Evolutionary conservation across 441 rosid species (phyloP).

Genomic region (Bocquillonia castaneifolia): DNA sequence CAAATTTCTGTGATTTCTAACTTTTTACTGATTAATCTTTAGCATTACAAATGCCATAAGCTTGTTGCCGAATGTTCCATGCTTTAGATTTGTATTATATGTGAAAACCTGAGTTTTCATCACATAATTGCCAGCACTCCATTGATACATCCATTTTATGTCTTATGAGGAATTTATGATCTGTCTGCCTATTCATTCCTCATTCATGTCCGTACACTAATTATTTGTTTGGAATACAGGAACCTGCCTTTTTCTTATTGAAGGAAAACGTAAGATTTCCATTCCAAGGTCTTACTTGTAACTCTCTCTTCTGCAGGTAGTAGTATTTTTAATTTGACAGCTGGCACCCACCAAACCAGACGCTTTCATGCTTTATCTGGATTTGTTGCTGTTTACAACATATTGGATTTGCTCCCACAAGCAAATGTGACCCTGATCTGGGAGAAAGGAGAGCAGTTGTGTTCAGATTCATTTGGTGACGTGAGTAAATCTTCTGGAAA

Average conservation of each 20-base stretch:
- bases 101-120: neutral
- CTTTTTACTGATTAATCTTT: neutral
- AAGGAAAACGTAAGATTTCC: neutral
- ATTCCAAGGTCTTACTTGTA: neutral
- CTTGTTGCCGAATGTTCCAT: neutral
- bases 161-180: neutral
- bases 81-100: too few relatives aligned
- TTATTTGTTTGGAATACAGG: too few relatives aligned
- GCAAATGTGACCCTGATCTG: constrained; percentile 39
- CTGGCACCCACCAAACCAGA: constrained; percentile 17
- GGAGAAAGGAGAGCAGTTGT: constrained; percentile 44
- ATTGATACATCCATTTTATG: neutral
- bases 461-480: constrained; percentile 35
- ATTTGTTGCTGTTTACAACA: constrained; percentile 42
- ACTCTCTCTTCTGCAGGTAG: constrained; percentile 33
- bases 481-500: constrained; percentile 21
- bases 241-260: neutral
- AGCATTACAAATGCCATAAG: neutral
- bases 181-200: neutral
- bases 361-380: constrained; percentile 58
- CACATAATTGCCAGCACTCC: neutral
- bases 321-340: constrained; percentile 28
- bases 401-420: constrained; percentile 34
- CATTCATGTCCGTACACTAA: neutral
- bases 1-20: neutral